These are phyloP conservation scores for Pseudogymnoascus sp. DNA, from an alignment of 2,329 filamentous ascomycete species.

Conservation along the genomic window DNA sequence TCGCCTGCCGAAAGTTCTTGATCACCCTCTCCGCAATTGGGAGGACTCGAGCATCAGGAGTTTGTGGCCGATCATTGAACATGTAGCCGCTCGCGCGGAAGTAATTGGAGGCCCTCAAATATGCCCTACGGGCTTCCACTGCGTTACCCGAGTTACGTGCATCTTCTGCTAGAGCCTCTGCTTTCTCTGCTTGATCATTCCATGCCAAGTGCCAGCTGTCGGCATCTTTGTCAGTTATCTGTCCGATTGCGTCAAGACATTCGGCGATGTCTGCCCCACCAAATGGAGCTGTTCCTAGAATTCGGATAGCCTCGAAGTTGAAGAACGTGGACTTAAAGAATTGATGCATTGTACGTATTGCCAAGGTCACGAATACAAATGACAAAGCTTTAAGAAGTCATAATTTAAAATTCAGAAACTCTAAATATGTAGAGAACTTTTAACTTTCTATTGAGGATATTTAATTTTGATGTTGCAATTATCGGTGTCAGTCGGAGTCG, in stretches of 20 bases:
- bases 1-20: slow-evolving; percentile 25
- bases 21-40: slow-evolving; percentile 22
- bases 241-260: slow-evolving; percentile 30
- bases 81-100: slow-evolving; percentile 32
- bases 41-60: slow-evolving; percentile 26
- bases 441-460: not conserved
- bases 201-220: slow-evolving; percentile 35
- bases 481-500: not conserved
- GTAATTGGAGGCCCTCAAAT: slow-evolving; percentile 37
- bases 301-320: slow-evolving; percentile 37
- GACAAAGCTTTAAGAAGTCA: not conserved
- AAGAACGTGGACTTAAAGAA: slow-evolving; percentile 30
- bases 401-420: not conserved
- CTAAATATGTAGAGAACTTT: not conserved
- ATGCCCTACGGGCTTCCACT: slow-evolving; percentile 30
- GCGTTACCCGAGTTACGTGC: slow-evolving; percentile 27
- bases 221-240: slow-evolving; percentile 34
- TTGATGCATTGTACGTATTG: slow-evolving; percentile 4
- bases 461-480: not conserved
- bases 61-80: slow-evolving; percentile 18
- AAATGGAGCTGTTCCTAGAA: slow-evolving; percentile 32
- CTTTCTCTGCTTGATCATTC: slow-evolving; percentile 26
- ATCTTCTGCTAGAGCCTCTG: slow-evolving; percentile 31
- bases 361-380: not conserved
- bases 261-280: slow-evolving; percentile 36